Evolutionary conservation across 2,329 filamentous ascomycete species (phyloP).

Genomic region (Leptodontidium sp.): DNA sequence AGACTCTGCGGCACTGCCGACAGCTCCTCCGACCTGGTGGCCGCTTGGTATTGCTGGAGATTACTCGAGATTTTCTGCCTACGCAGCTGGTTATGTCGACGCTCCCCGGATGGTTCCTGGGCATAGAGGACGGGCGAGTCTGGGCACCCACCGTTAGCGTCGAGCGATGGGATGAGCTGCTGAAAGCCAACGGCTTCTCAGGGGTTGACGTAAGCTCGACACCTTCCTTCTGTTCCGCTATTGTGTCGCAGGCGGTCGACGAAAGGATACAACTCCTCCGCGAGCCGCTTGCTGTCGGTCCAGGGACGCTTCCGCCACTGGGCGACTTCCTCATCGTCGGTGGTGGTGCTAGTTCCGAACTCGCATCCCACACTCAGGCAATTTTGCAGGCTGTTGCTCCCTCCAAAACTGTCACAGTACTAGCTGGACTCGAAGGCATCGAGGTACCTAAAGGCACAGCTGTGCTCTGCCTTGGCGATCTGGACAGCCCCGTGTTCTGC

Average conservation of each 20-base stretch:
- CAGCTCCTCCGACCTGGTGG: slow-evolving; percentile 55
- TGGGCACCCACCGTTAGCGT: slow-evolving; percentile 13
- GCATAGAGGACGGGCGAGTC: slow-evolving; percentile 16
- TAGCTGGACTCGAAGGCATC: neutral
- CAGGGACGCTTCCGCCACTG: slow-evolving; percentile 25
- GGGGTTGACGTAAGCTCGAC: slow-evolving; percentile 32
- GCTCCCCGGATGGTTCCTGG: too few species aligned
- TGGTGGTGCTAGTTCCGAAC: neutral
- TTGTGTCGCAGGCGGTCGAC: neutral
- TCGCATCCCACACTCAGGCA: neutral
- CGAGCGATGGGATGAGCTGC: slow-evolving; percentile 41
- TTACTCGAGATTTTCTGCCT: neutral
- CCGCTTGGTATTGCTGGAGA: slow-evolving; percentile 52
- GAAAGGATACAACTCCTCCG: slow-evolving; percentile 4
- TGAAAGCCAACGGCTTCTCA: slow-evolving; percentile 41
- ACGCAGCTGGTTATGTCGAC: neutral
- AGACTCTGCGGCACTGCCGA: slow-evolving; percentile 47
- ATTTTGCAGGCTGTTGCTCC: neutral
- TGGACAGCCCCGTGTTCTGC: neutral
- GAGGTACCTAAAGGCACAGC: neutral
- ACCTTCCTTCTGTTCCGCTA: slow-evolving; percentile 29
- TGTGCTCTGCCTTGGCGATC: neutral
- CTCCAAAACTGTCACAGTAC: neutral
- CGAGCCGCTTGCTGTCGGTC: slow-evolving; percentile 35
- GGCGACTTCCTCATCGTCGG: slow-evolving; percentile 1